These are phyloP conservation scores for Rhizopus microsporus DNA, from an alignment of 371 early-diverging fungal species.

Conservation along the genomic window DNA sequence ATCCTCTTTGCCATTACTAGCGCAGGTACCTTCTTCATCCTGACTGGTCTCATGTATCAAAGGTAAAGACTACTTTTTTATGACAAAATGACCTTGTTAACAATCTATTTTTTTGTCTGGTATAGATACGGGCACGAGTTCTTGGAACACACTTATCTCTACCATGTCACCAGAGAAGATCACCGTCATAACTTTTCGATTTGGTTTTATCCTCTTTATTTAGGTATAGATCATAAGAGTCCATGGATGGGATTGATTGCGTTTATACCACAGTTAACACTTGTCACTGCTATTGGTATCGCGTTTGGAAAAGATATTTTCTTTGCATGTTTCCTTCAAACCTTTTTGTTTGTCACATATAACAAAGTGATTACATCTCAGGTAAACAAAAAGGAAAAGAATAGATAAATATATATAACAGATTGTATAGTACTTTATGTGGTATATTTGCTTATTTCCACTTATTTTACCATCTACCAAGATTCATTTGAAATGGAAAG, in stretches of 20 bases:
- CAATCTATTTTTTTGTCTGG: neutral
- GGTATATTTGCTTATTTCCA: constrained; percentile 94
- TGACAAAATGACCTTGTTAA: neutral
- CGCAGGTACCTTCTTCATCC: constrained; percentile 67
- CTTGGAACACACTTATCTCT: constrained; percentile 88
- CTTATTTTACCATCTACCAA: constrained; percentile 73
- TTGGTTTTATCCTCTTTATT: constrained; percentile 94
- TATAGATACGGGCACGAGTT: constrained; percentile 84
- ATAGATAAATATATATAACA: neutral
- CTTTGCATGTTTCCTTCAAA: constrained; percentile 90
- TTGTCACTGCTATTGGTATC: constrained; percentile 63
- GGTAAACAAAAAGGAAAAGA: constrained; percentile 46
- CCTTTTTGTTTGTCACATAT: constrained; percentile 92
- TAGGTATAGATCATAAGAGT: constrained; percentile 53
- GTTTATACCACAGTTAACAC: constrained; percentile 76
- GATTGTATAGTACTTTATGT: constrained; percentile 90
- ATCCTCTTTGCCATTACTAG: constrained; percentile 73
- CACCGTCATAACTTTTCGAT: constrained; percentile 98
- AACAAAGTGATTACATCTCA: constrained; percentile 99
- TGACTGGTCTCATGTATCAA: constrained; percentile 76
- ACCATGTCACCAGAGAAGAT: constrained; percentile 94
- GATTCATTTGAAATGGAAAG: constrained; percentile 57
- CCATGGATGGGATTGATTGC: constrained; percentile 57
- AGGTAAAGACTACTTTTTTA: constrained; percentile 37
- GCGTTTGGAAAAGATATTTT: constrained; percentile 79